Conservation (phyloP, 306 rosid species). For the Lagenaria siceraria region DNA sequence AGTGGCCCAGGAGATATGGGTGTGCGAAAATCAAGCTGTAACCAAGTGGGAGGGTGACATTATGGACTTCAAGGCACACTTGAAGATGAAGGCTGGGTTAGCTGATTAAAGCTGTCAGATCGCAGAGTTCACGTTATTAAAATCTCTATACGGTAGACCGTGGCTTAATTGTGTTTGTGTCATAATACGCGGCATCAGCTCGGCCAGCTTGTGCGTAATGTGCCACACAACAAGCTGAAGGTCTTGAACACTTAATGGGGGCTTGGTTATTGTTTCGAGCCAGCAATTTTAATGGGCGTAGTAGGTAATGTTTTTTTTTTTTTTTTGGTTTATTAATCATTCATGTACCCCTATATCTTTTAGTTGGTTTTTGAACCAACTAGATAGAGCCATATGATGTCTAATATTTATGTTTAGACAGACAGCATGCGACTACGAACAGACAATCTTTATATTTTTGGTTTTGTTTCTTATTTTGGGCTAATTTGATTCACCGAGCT, state of each 20-base stretch:
- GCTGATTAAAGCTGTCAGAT: slow-evolving; percentile 27
- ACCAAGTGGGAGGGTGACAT: slow-evolving; percentile 90
- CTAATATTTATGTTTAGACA: not conserved
- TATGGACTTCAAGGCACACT: slow-evolving; percentile 81
- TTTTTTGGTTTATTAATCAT: too few relatives aligned
- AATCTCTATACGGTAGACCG: not conserved
- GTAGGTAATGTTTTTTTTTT: slow-evolving; percentile 2
- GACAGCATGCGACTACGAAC: not conserved
- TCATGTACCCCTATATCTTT: not conserved
- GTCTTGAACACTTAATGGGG: not conserved
- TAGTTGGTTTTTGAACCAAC: not conserved
- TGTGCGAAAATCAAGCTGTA: slow-evolving; percentile 75
- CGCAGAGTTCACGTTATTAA: not conserved
- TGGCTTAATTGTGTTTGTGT: not conserved
- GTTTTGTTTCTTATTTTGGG: not conserved
- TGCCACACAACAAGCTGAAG: slow-evolving; percentile 7
- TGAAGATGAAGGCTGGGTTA: slow-evolving; percentile 67
- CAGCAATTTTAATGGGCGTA: slow-evolving; percentile 5
- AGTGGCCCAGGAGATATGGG: slow-evolving; percentile 96
- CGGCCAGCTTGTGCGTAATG: slow-evolving; percentile 6
- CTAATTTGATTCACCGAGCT: not conserved
- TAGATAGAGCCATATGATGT: not conserved
- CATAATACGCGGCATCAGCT: not conserved
- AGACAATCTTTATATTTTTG: not conserved
- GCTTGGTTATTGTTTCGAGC: slow-evolving; percentile 29